Conservation (phyloP, 768 basidiomycete species). For the Auriscalpium orientale region DNA sequence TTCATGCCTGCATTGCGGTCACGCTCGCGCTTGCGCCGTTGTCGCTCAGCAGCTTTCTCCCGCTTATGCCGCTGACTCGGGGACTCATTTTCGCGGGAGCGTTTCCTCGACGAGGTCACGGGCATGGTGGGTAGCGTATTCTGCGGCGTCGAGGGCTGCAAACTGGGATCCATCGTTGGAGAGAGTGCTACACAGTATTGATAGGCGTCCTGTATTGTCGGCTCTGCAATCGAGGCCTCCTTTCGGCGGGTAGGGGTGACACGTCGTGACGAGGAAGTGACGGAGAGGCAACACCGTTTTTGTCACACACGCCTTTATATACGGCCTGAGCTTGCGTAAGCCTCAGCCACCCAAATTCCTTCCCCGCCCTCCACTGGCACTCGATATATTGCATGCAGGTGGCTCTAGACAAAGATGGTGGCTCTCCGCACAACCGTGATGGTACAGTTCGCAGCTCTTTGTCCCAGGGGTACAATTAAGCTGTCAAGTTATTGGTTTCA, state of each 20-base stretch:
- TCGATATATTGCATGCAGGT: too few relatives aligned
- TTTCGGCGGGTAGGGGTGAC: slow-evolving; percentile 21
- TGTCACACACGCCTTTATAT: slow-evolving; percentile 25
- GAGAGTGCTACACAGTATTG: not conserved
- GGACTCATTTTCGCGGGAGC: slow-evolving; percentile 67
- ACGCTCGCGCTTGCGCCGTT: slow-evolving; percentile 76
- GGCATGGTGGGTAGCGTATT: slow-evolving; percentile 9
- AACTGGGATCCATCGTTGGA: slow-evolving; percentile 9
- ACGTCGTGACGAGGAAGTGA: slow-evolving; percentile 27
- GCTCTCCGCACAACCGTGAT: not conserved
- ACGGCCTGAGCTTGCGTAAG: slow-evolving; percentile 4
- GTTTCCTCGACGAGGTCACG: slow-evolving; percentile 36
- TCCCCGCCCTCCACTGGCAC: not conserved
- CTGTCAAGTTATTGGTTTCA: not conserved
- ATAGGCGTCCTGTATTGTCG: too few relatives aligned
- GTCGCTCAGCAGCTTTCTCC: slow-evolving; percentile 82
- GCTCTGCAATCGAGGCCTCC: not conserved
- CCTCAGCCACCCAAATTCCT: slow-evolving; percentile 16
- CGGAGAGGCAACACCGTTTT: slow-evolving; percentile 6
- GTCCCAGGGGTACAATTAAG: not conserved
- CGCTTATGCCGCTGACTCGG: slow-evolving; percentile 67
- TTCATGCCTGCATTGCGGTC: slow-evolving; percentile 35
- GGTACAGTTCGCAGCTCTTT: too few relatives aligned
- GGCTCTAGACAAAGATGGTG: not conserved
- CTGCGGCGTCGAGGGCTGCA: slow-evolving; percentile 15